phyloP scores from a whole-genome alignment of 345 rosid species.

The Syzygium oleosum region DNA sequence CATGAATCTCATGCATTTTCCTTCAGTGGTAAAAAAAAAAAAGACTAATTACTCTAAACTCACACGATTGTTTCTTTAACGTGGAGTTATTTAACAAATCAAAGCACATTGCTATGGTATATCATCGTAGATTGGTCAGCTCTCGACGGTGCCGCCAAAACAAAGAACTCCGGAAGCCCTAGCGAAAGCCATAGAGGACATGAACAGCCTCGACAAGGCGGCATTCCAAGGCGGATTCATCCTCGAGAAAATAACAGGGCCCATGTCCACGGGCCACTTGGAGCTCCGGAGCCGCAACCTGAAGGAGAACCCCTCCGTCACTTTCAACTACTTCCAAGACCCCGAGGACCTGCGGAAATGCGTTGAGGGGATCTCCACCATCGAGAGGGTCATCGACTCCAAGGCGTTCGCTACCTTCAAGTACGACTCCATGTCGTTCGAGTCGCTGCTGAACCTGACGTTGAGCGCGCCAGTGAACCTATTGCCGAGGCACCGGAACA shows the following conservation, averaged over 20 bases:
- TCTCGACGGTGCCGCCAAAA: slow-evolving; percentile 26
- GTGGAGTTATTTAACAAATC: background rate
- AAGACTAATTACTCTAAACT: background rate
- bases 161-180: slow-evolving; percentile 31
- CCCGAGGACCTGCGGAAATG: slow-evolving; percentile 28
- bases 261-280: slow-evolving; percentile 22
- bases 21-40: too few relatives aligned
- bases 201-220: slow-evolving; percentile 4
- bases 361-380: slow-evolving; percentile 22
- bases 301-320: slow-evolving; percentile 26
- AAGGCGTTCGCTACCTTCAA: slow-evolving; percentile 20
- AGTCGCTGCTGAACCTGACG: slow-evolving; percentile 15
- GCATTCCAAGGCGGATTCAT: slow-evolving; percentile 27
- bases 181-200: slow-evolving; percentile 10
- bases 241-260: slow-evolving; percentile 32
- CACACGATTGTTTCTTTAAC: background rate
- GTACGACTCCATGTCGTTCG: slow-evolving; percentile 11
- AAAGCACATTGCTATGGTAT: background rate
- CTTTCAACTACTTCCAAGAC: slow-evolving; percentile 33
- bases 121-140: slow-evolving; percentile 20
- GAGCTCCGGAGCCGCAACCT: slow-evolving; percentile 17
- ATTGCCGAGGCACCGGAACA: slow-evolving; percentile 44
- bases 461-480: slow-evolving; percentile 41
- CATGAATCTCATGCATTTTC: too few relatives aligned
- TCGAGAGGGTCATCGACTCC: slow-evolving; percentile 21